A percentile compares a stretch with the other conserved stretches of the same genome.
Evolutionary conservation across 331 rosid species (phyloP).

Genomic region (Dryas integrifolia): DNA sequence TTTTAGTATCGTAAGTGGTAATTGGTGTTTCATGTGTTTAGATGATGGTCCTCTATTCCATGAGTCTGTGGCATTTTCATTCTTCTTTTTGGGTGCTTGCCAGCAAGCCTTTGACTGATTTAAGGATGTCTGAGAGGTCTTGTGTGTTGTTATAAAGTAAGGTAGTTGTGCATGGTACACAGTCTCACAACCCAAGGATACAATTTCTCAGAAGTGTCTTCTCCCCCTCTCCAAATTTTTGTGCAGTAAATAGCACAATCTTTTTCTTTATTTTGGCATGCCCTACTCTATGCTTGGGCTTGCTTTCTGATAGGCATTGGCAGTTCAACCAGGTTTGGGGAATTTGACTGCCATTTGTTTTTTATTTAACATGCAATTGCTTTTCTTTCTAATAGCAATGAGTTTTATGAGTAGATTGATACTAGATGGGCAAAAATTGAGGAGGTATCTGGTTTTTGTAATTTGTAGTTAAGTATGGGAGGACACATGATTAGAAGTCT

Average conservation of each 20-base stretch:
- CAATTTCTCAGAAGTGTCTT: neutral
- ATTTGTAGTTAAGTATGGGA: neutral
- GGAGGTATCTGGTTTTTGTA: neutral
- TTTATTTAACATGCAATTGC: neutral
- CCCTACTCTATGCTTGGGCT: neutral
- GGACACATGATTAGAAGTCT: neutral
- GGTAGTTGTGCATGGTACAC: neutral
- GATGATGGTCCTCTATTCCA: neutral
- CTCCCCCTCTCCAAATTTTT: neutral
- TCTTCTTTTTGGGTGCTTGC: neutral
- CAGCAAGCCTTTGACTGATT: neutral
- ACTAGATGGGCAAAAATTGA: neutral
- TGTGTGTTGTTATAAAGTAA: neutral
- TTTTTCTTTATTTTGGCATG: conserved; percentile 7
- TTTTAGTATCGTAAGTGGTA: neutral
- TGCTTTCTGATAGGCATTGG: neutral
- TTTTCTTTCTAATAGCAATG: neutral
- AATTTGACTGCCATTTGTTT: neutral
- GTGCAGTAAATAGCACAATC: neutral
- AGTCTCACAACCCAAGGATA: neutral
- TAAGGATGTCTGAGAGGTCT: conserved; percentile 4
- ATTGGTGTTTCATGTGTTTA: neutral
- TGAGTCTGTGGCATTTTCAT: conserved; percentile 1
- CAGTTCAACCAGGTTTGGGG: neutral
- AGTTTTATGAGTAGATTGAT: neutral